These are phyloP conservation scores for Boletus tylopilopsis DNA, from an alignment of 768 basidiomycete genomes.

Conservation along the genomic window DNA sequence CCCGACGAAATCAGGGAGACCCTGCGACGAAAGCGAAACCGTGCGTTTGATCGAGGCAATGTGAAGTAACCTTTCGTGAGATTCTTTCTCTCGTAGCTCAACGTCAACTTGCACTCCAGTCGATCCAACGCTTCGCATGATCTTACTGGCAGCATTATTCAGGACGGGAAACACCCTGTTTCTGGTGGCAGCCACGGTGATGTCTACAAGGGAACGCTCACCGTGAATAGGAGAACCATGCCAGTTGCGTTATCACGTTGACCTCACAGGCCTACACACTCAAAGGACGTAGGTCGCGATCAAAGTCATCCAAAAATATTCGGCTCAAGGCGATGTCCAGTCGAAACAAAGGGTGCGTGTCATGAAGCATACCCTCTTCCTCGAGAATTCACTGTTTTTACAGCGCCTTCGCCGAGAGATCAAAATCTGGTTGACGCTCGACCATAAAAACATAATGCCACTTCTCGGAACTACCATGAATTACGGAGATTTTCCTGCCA, in stretches of 20 bases:
- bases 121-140: conserved; percentile 9
- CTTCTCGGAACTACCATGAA: conserved; percentile 24
- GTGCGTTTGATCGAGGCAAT: conserved; percentile 7
- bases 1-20: neutral
- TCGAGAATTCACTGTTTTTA: neutral
- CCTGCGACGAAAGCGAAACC: neutral
- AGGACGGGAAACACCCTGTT: conserved; percentile 12
- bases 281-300: conserved; percentile 17
- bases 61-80: neutral
- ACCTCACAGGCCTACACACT: neutral
- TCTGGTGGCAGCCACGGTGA: conserved; percentile 20
- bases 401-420: conserved; percentile 30
- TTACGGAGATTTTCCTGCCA: conserved; percentile 30
- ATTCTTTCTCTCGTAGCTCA: neutral
- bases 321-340: conserved; percentile 7
- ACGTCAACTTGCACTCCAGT: conserved; percentile 6
- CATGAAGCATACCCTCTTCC: accelerated
- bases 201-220: conserved; percentile 18
- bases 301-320: conserved; percentile 25
- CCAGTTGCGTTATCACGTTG: conserved; percentile 1
- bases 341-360: conserved; percentile 15
- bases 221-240: conserved; percentile 7
- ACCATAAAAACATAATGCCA: conserved; percentile 30
- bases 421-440: conserved; percentile 27
- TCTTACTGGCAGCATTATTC: conserved; percentile 11